These are phyloP conservation scores for Sparassis latifolia DNA, from an alignment of 1,284 basidiomycete genomes.

Conservation along the genomic window DNA sequence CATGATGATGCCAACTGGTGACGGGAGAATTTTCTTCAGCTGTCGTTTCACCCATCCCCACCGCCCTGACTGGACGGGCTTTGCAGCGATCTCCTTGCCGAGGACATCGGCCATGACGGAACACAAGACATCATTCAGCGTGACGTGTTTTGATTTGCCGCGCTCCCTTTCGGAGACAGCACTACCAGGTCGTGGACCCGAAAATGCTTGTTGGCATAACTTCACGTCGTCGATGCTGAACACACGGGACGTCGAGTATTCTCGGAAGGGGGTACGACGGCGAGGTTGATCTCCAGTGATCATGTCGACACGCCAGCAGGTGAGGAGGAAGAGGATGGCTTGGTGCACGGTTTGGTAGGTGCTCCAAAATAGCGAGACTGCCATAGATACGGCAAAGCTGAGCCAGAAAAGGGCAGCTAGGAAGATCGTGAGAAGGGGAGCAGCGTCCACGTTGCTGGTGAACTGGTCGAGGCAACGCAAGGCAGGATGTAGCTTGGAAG, in stretches of 20 bases:
- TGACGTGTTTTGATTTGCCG: slow-evolving; percentile 20
- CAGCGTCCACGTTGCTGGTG: slow-evolving; percentile 7
- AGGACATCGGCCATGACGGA: slow-evolving; percentile 25
- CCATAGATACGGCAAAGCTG: slow-evolving; percentile 5
- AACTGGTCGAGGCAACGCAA: slow-evolving; percentile 18
- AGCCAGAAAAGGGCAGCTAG: slow-evolving; percentile 21
- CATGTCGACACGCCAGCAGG: slow-evolving; percentile 24
- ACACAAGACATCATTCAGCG: slow-evolving; percentile 26
- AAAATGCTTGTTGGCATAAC: slow-evolving; percentile 25
- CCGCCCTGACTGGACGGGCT: slow-evolving; percentile 8
- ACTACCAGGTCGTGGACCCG: slow-evolving; percentile 17
- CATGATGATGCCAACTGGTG: slow-evolving; percentile 22
- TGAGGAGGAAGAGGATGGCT: slow-evolving; percentile 15
- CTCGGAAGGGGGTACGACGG: slow-evolving; percentile 13
- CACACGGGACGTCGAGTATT: slow-evolving; percentile 22
- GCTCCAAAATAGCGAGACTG: slow-evolving; percentile 19
- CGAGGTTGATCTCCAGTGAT: slow-evolving; percentile 16
- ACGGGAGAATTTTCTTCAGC: slow-evolving; percentile 14
- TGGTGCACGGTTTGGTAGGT: slow-evolving; percentile 19
- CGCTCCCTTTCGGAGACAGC: slow-evolving; percentile 14
- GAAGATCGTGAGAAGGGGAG: slow-evolving; percentile 15
- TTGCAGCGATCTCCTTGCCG: slow-evolving; percentile 14
- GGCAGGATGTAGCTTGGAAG: slow-evolving; percentile 16
- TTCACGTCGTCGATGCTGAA: slow-evolving; percentile 23
- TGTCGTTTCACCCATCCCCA: slow-evolving; percentile 9